phyloP scores from a whole-genome alignment of 2,329 filamentous ascomycete genomes.

The Incumbomyces delicatus region DNA sequence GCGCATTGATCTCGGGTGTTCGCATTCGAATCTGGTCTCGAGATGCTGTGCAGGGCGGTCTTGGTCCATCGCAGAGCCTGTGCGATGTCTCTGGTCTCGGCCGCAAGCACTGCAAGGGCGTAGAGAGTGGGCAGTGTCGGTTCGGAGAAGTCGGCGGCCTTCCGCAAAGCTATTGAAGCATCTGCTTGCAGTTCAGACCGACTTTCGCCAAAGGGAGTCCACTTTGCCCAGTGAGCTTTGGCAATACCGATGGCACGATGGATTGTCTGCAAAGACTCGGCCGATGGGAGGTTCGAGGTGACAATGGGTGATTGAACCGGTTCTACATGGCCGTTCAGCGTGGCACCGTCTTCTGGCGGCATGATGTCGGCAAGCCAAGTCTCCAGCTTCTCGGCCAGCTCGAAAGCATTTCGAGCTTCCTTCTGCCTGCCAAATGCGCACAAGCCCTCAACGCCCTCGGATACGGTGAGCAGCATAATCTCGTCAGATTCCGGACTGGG shows the following conservation, averaged over 20 bases:
- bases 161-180: conserved; percentile 66
- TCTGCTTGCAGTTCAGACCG: conserved; percentile 66
- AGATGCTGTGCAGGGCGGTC: conserved; percentile 46
- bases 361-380: conserved; percentile 59
- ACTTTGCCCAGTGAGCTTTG: conserved; percentile 75
- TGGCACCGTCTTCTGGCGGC: conserved; percentile 16
- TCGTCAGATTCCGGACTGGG: conserved; percentile 66
- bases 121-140: conserved; percentile 65
- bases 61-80: conserved; percentile 76
- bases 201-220: conserved; percentile 64
- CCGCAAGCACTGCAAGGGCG: conserved; percentile 71
- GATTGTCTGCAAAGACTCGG: conserved; percentile 16
- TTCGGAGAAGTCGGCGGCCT: conserved; percentile 57
- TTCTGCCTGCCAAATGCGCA: conserved; percentile 69
- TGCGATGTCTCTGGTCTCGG: conserved; percentile 72
- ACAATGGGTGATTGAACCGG: not conserved
- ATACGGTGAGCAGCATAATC: conserved; percentile 64
- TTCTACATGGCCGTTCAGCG: conserved; percentile 11
- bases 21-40: conserved; percentile 8
- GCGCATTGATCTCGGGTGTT: conserved; percentile 53
- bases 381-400: conserved; percentile 61
- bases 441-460: conserved; percentile 68
- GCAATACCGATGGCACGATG: conserved; percentile 70
- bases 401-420: conserved; percentile 68
- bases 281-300: conserved; percentile 1